Conservation (phyloP, 2,329 filamentous ascomycete genomes). For the Trichoderma sp. region DNA sequence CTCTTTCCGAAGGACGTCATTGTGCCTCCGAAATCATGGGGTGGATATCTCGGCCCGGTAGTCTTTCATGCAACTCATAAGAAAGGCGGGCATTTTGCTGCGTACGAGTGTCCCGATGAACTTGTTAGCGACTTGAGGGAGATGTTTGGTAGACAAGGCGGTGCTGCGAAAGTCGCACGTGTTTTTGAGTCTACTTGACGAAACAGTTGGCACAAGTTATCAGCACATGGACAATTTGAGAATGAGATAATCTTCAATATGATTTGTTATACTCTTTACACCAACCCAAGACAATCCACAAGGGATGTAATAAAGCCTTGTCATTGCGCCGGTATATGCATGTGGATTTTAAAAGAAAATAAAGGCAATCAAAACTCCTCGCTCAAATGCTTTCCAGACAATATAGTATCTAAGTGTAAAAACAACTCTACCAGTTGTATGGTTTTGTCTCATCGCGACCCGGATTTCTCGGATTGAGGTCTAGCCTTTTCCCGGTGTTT, state of each 20-base stretch:
- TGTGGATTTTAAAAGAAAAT: not conserved
- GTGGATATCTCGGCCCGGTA: slow-evolving; percentile 56
- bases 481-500: not conserved
- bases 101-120: slow-evolving; percentile 55
- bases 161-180: not conserved
- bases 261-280: not conserved
- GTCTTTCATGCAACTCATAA: slow-evolving; percentile 54
- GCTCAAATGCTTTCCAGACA: not conserved
- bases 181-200: not conserved
- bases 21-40: slow-evolving; percentile 55
- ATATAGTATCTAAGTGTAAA: not conserved
- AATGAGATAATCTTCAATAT: not conserved
- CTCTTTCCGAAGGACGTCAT: slow-evolving; percentile 59
- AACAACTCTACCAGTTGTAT: not conserved
- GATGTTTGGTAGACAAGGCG: slow-evolving; percentile 16
- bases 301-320: not conserved
- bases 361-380: not conserved
- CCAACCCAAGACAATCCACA: not conserved
- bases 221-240: not conserved
- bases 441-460: not conserved
- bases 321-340: not conserved
- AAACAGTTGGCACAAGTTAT: too few relatives aligned
- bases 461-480: not conserved
- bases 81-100: slow-evolving; percentile 60
- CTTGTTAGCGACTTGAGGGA: slow-evolving; percentile 52